Evolutionary conservation across 108 stramenopile species (phyloP).

Genomic region (Tribonema minus): DNA sequence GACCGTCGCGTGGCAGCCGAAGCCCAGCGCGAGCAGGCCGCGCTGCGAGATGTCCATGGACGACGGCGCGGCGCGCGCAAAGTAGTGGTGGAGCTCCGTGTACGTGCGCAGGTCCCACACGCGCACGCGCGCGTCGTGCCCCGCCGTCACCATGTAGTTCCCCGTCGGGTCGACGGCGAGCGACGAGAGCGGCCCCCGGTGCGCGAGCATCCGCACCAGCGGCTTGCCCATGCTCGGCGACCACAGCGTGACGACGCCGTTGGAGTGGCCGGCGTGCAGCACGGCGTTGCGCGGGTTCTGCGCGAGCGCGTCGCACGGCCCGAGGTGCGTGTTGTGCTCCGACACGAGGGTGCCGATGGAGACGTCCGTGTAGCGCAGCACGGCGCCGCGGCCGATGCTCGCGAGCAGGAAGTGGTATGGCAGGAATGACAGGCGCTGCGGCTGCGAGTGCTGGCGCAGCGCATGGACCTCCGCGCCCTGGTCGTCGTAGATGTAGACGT

Average conservation of each 20-base stretch:
- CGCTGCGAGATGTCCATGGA: slow-evolving; percentile 82
- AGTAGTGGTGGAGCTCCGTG: slow-evolving; percentile 51
- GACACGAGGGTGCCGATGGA: slow-evolving; percentile 69
- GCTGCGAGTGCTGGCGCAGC: slow-evolving; percentile 72
- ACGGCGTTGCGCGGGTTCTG: slow-evolving; percentile 92
- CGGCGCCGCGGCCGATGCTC: slow-evolving; percentile 73
- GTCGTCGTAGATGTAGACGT: slow-evolving; percentile 89
- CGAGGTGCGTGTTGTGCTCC: slow-evolving; percentile 22
- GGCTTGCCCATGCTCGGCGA: slow-evolving; percentile 69
- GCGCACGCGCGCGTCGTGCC: neutral
- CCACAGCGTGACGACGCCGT: slow-evolving; percentile 96
- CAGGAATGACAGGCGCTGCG: slow-evolving; percentile 77
- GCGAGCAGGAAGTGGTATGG: slow-evolving; percentile 96
- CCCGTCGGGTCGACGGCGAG: slow-evolving; percentile 77
- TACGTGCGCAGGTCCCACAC: slow-evolving; percentile 93
- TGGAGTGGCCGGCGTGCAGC: slow-evolving; percentile 83
- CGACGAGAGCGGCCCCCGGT: slow-evolving; percentile 74
- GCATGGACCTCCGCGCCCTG: slow-evolving; percentile 90
- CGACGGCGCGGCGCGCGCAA: slow-evolving; percentile 37
- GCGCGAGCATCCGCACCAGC: slow-evolving; percentile 81
- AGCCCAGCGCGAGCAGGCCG: slow-evolving; percentile 73
- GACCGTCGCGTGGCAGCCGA: slow-evolving; percentile 74
- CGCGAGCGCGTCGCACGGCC: slow-evolving; percentile 55
- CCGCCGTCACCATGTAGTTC: slow-evolving; percentile 47
- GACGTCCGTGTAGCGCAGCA: slow-evolving; percentile 87